A percentile compares a stretch with the other conserved stretches of the same genome.
Conservation (phyloP, 768 basidiomycete genomes). For the Suillus placidus region DNA sequence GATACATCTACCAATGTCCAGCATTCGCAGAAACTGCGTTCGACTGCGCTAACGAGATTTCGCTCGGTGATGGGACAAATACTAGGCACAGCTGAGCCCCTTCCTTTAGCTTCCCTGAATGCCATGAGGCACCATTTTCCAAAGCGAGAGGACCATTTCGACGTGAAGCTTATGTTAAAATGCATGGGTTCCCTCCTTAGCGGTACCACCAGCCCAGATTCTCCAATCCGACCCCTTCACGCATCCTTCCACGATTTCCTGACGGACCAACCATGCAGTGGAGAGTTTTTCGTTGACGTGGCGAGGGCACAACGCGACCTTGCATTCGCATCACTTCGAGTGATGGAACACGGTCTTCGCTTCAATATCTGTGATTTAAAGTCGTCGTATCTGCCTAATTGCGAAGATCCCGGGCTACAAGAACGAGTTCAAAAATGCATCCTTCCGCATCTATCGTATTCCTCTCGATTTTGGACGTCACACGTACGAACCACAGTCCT, state of each 20-base stretch:
- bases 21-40: too few species aligned
- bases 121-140: too few species aligned
- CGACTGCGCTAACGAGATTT: too few species aligned
- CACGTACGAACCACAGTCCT: slow-evolving; percentile 9
- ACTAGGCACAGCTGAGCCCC: too few species aligned
- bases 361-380: slow-evolving; percentile 40
- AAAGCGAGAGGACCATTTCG: not conserved
- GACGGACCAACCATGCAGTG: slow-evolving; percentile 12
- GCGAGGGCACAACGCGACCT: slow-evolving; percentile 22
- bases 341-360: slow-evolving; percentile 32
- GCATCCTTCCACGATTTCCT: slow-evolving; percentile 34
- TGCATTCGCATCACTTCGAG: slow-evolving; percentile 22
- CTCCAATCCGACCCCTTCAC: slow-evolving; percentile 23
- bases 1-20: too few species aligned
- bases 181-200: slow-evolving; percentile 14
- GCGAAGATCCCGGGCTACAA: slow-evolving; percentile 16
- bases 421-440: slow-evolving; percentile 6
- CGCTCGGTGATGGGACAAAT: too few species aligned
- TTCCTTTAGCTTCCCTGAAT: too few species aligned
- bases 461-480: slow-evolving; percentile 16
- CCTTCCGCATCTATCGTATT: slow-evolving; percentile 10
- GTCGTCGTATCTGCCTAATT: slow-evolving; percentile 33
- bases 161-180: slow-evolving; percentile 5
- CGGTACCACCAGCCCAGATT: not conserved
- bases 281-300: slow-evolving; percentile 18